These are phyloP conservation scores for Epichloe uncinata DNA, from an alignment of 2,329 filamentous ascomycete genomes.

Conservation along the genomic window DNA sequence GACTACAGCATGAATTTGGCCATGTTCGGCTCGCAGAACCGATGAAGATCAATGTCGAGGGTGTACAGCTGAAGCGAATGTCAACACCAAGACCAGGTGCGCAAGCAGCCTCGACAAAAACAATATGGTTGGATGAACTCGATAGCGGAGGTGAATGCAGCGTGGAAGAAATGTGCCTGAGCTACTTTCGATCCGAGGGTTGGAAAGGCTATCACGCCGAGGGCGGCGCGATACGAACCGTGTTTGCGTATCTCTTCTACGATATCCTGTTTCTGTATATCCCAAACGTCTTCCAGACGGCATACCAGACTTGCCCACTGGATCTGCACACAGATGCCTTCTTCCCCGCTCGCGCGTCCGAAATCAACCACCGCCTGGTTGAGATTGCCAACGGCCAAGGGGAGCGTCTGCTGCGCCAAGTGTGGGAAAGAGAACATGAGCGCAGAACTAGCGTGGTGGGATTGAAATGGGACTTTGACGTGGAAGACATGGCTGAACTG, in stretches of 20 bases:
- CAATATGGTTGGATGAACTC: conserved; percentile 73
- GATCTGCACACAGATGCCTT: conserved; percentile 91
- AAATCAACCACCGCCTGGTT: conserved; percentile 78
- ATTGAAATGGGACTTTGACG: conserved; percentile 76
- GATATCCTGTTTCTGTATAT: conserved; percentile 88
- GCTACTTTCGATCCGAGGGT: conserved; percentile 65
- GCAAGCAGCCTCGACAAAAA: conserved; percentile 48
- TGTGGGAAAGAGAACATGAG: conserved; percentile 57
- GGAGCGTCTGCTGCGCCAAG: conserved; percentile 47
- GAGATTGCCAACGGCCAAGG: conserved; percentile 78
- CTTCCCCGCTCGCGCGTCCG: conserved; percentile 69
- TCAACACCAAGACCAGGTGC: conserved; percentile 27
- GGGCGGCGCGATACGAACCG: conserved; percentile 79
- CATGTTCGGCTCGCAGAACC: conserved; percentile 71
- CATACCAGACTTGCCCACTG: conserved; percentile 85
- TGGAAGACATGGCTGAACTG: conserved; percentile 69
- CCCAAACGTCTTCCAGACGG: conserved; percentile 93
- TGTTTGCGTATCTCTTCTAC: conserved; percentile 84
- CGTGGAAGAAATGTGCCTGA: conserved; percentile 90
- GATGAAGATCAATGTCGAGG: conserved; percentile 59
- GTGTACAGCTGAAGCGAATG: conserved; percentile 60
- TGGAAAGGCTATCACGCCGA: conserved; percentile 96
- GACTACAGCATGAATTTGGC: conserved; percentile 84
- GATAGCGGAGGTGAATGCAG: conserved; percentile 61
- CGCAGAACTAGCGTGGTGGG: conserved; percentile 77